Conservation (phyloP, 2,329 filamentous ascomycete species). For the Sporothrix phasma region DNA sequence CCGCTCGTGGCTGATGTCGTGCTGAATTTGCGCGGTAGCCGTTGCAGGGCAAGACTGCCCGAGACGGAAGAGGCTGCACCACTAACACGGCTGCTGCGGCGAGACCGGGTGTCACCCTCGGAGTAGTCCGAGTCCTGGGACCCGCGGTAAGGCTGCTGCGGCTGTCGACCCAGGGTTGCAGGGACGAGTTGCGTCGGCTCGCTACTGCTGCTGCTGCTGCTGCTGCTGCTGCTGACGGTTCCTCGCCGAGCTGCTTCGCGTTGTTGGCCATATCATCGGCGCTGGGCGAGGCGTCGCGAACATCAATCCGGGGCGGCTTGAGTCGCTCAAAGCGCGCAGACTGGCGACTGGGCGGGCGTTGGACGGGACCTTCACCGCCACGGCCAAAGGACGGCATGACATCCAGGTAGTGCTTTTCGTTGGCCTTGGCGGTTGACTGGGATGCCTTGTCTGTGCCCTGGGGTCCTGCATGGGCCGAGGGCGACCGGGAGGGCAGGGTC, state of each 20-base stretch:
- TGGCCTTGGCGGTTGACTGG: constrained; percentile 8
- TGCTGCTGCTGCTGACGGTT: too few relatives aligned
- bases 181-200: neutral
- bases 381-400: constrained; percentile 40
- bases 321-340: constrained; percentile 38
- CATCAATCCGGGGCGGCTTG: constrained; percentile 41
- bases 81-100: constrained; percentile 11
- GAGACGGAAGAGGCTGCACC: neutral
- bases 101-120: constrained; percentile 11
- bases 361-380: constrained; percentile 7
- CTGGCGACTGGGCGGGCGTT: constrained; percentile 29
- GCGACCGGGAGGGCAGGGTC: constrained; percentile 25
- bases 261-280: constrained; percentile 20
- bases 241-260: neutral
- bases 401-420: constrained; percentile 39
- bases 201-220: too few relatives aligned
- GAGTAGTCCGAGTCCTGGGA: constrained; percentile 12
- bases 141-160: constrained; percentile 20
- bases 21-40: constrained; percentile 19
- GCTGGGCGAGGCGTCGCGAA: constrained; percentile 33
- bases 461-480: neutral
- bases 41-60: constrained; percentile 7
- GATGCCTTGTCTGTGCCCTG: constrained; percentile 17
- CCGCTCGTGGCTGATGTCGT: neutral
- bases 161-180: neutral